Conservation (phyloP, 2,329 filamentous ascomycete species). For the Pseudogymnoascus sp. region DNA sequence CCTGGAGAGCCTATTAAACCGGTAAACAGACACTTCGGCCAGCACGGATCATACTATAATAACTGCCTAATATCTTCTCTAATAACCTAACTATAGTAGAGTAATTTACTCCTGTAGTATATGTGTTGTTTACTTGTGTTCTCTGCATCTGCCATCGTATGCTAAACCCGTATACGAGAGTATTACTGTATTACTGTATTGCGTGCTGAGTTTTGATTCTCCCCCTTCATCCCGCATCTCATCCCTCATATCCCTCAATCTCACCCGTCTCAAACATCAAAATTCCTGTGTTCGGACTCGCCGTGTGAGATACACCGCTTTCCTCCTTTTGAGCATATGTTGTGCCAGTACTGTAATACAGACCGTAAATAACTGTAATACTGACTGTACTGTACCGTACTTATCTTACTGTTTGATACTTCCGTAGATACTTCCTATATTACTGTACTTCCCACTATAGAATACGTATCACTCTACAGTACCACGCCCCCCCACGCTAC, state of each 20-base stretch:
- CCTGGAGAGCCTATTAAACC: background rate
- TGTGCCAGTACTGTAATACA: background rate
- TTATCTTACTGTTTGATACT: background rate
- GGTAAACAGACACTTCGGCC: background rate
- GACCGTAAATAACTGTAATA: background rate
- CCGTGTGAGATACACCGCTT: background rate
- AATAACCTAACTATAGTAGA: background rate
- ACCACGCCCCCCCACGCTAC: background rate
- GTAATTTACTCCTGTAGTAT: background rate
- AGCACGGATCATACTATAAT: background rate
- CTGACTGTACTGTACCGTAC: background rate
- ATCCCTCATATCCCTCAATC: background rate
- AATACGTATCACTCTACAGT: background rate
- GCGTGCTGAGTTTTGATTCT: background rate
- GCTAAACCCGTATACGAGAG: too few species aligned
- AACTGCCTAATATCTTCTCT: background rate
- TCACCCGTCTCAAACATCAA: constrained; percentile 1
- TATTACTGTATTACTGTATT: background rate
- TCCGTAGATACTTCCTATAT: too few species aligned
- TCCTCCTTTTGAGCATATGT: background rate
- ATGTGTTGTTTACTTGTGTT: background rate
- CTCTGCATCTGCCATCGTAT: too few species aligned
- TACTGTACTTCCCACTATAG: background rate
- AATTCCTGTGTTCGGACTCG: background rate
- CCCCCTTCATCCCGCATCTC: constrained; percentile 3